These are phyloP conservation scores for Coelastrella sp. DNA, from an alignment of 139 green algal genomes.

Conservation along the genomic window DNA sequence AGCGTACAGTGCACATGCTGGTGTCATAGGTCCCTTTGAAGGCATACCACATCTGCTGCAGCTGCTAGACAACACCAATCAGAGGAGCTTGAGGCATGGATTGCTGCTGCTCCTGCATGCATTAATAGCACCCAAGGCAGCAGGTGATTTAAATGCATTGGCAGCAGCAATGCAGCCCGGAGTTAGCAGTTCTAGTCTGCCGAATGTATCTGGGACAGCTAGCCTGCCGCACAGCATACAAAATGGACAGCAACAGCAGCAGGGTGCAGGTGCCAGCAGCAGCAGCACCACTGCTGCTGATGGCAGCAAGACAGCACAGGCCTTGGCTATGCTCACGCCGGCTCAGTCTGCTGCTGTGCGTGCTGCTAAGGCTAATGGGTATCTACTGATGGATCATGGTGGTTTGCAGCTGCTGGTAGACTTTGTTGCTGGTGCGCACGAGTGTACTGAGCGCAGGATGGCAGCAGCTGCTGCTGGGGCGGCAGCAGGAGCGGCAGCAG, in stretches of 20 bases:
- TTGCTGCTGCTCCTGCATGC: slow-evolving; percentile 87
- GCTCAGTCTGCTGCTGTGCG: slow-evolving; percentile 24
- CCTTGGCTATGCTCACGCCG: neutral
- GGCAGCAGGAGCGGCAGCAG: slow-evolving; percentile 42
- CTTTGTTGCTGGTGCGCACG: slow-evolving; percentile 84
- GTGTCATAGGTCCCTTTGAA: slow-evolving; percentile 79
- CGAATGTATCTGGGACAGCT: neutral
- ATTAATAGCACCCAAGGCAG: slow-evolving; percentile 71
- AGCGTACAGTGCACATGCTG: slow-evolving; percentile 74
- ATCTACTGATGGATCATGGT: slow-evolving; percentile 74
- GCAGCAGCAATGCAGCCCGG: neutral
- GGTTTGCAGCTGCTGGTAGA: slow-evolving; percentile 88
- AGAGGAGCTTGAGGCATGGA: slow-evolving; percentile 72
- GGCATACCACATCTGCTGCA: slow-evolving; percentile 79
- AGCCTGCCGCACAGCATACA: slow-evolving; percentile 8
- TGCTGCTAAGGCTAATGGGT: slow-evolving; percentile 72
- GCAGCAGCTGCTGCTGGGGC: slow-evolving; percentile 19
- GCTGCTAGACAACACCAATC: slow-evolving; percentile 80
- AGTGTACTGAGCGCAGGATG: slow-evolving; percentile 65
- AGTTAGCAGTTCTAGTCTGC: no score
- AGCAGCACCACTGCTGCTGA: neutral
- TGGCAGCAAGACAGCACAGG: neutral
- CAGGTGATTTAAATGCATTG: neutral
- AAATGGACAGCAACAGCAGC: slow-evolving; percentile 17
- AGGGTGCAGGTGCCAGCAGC: neutral